These are phyloP conservation scores for Erysimum cheiri DNA, from an alignment of 441 rosid genomes.

Conservation along the genomic window DNA sequence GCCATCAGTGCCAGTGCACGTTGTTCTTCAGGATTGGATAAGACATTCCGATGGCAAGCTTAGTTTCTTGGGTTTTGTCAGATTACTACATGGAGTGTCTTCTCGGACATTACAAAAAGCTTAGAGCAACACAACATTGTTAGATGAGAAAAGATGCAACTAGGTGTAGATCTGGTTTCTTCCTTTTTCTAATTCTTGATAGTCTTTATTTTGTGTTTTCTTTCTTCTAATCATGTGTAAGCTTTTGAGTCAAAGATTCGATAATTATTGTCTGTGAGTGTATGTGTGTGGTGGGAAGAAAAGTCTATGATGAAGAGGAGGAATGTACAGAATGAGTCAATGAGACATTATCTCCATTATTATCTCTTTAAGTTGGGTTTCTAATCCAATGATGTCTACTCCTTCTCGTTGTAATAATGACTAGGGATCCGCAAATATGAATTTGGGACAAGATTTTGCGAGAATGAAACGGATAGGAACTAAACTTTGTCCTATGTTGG, in stretches of 20 bases:
- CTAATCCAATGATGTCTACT: background rate
- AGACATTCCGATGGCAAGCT: slow-evolving; percentile 84
- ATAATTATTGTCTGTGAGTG: slow-evolving; percentile 21
- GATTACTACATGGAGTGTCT: slow-evolving; percentile 86
- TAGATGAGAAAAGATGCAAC: slow-evolving; percentile 28
- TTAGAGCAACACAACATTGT: slow-evolving; percentile 46
- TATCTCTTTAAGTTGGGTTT: background rate
- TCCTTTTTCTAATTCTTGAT: slow-evolving; percentile 28
- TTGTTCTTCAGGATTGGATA: slow-evolving; percentile 91
- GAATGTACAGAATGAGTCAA: slow-evolving; percentile 27
- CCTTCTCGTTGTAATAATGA: background rate
- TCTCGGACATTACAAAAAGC: slow-evolving; percentile 74
- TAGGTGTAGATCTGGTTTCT: slow-evolving; percentile 37
- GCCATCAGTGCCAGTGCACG: slow-evolving; percentile 82
- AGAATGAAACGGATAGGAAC: no score
- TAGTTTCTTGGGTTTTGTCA: slow-evolving; percentile 81
- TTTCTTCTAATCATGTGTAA: background rate
- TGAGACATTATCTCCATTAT: no score
- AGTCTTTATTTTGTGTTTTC: background rate
- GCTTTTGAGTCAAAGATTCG: slow-evolving; percentile 32
- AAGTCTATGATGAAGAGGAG: slow-evolving; percentile 24
- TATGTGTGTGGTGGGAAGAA: slow-evolving; percentile 20
- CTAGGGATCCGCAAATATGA: no score
- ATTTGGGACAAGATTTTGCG: no score
- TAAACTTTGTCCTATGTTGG: no score